A percentile compares a stretch with the other conserved stretches of the same genome.
Conservation (phyloP, 208 protist species). For the Willaertia magna region DNA sequence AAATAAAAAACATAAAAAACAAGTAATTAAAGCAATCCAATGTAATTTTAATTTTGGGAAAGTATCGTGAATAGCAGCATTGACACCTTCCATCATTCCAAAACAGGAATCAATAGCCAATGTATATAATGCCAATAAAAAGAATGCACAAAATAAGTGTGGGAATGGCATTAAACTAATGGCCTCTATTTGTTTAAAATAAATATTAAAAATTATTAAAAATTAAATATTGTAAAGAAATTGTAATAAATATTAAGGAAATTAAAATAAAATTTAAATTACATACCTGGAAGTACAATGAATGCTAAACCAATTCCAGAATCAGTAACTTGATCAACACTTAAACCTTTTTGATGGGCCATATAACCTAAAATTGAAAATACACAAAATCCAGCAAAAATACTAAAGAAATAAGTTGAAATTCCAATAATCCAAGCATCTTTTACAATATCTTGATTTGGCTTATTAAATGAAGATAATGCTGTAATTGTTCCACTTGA, state of each 20-base stretch:
- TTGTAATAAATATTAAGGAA: too few relatives aligned
- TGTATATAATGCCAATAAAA: background rate
- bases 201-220: too few relatives aligned
- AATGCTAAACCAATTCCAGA: background rate
- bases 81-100: background rate
- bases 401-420: background rate
- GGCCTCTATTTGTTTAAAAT: too few relatives aligned
- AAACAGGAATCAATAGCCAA: background rate
- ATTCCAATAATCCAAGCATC: background rate
- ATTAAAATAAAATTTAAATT: too few relatives aligned
- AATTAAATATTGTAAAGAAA: too few relatives aligned
- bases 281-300: background rate
- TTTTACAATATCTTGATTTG: background rate
- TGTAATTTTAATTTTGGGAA: background rate
- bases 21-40: background rate
- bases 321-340: background rate
- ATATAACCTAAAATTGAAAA: conserved; percentile 7
- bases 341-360: background rate
- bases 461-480: background rate
- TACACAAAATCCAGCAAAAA: background rate
- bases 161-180: background rate
- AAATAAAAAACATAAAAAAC: background rate
- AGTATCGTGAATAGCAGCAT: background rate
- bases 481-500: background rate
- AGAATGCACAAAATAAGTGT: background rate